Percentiles rank a stretch among this genome's conserved stretches.
Conservation (phyloP, 192 early-diverging fungal species). For the Phycomyces blakesleeanus region DNA sequence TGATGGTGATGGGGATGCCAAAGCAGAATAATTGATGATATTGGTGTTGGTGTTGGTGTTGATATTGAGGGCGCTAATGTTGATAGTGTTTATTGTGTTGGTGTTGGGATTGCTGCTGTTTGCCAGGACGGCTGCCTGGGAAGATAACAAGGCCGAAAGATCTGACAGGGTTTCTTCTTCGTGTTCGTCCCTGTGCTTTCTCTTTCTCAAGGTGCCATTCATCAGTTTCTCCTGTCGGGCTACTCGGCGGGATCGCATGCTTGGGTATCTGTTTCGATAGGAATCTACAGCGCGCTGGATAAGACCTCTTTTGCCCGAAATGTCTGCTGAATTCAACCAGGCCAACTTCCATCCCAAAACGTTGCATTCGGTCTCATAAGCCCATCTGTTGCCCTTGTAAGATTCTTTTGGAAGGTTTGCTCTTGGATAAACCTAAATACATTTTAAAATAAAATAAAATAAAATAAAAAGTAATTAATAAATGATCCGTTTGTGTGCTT, state of each 20-base stretch:
- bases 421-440: constrained; percentile 61
- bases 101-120: too few species aligned
- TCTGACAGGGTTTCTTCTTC: constrained; percentile 19
- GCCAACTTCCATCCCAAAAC: constrained; percentile 82
- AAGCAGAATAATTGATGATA: too few species aligned
- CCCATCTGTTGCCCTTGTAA: constrained; percentile 80
- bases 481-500: too few species aligned
- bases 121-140: neutral
- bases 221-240: constrained; percentile 68
- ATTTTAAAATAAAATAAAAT: neutral
- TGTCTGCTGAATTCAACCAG: constrained; percentile 64
- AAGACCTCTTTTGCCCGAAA: constrained; percentile 68
- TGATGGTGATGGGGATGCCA: neutral
- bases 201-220: constrained; percentile 49
- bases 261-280: constrained; percentile 67
- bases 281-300: constrained; percentile 84
- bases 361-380: constrained; percentile 85
- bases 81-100: too few species aligned
- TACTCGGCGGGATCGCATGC: constrained; percentile 68
- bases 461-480: too few species aligned
- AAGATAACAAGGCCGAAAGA: neutral
- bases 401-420: constrained; percentile 58
- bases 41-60: too few species aligned
- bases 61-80: too few species aligned
- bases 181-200: constrained; percentile 30